Evolutionary conservation across 345 rosid species (phyloP).

Genomic region (Salix caprea): DNA sequence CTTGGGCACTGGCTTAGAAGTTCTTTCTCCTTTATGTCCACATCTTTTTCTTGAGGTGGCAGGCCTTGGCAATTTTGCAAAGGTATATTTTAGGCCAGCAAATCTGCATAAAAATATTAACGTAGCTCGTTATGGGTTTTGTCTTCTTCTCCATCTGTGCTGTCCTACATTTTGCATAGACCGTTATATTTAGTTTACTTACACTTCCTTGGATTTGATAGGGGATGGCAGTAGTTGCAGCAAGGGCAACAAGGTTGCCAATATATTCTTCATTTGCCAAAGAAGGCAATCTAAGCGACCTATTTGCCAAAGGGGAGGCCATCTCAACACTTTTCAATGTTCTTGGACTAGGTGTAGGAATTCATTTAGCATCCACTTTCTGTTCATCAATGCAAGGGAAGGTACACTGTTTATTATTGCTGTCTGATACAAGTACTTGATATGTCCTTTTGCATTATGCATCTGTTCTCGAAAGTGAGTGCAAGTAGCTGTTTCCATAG

Average conservation of each 20-base stretch:
- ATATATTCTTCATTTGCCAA: slow-evolving; percentile 93
- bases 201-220: slow-evolving; percentile 27
- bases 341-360: slow-evolving; percentile 70
- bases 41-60: slow-evolving; percentile 92
- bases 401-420: slow-evolving; percentile 31
- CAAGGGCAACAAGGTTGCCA: slow-evolving; percentile 91
- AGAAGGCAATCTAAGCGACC: slow-evolving; percentile 97
- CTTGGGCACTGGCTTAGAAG: slow-evolving; percentile 86
- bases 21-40: slow-evolving; percentile 83
- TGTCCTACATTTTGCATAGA: neutral
- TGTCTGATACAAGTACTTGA: neutral
- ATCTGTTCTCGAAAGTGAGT: neutral
- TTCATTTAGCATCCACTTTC: slow-evolving; percentile 82
- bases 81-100: slow-evolving; percentile 37
- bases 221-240: slow-evolving; percentile 99
- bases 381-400: slow-evolving; percentile 91
- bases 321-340: slow-evolving; percentile 93
- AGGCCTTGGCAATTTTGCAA: slow-evolving; percentile 92
- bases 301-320: slow-evolving; percentile 96
- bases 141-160: neutral
- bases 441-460: neutral
- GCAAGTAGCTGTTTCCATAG: neutral
- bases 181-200: slow-evolving; percentile 9
- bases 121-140: neutral
- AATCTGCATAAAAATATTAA: neutral